Conservation (phyloP, 345 rosid species). For the Ceriops zippeliana region DNA sequence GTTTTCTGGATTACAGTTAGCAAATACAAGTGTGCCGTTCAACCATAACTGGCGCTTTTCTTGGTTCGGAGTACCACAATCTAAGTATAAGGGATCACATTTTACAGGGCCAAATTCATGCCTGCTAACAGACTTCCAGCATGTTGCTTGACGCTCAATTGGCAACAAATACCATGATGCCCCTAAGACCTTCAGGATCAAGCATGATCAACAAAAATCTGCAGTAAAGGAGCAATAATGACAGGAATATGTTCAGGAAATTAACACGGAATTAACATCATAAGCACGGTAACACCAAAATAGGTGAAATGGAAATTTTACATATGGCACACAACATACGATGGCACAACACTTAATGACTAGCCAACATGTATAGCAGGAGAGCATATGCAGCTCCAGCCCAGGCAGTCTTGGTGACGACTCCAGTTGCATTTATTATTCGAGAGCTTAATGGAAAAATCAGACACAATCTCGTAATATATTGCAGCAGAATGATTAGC, state of each 20-base stretch:
- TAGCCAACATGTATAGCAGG: slow-evolving; percentile 72
- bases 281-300: neutral
- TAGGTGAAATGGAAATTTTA: neutral
- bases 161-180: slow-evolving; percentile 87
- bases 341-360: slow-evolving; percentile 51
- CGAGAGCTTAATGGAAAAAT: slow-evolving; percentile 72
- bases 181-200: slow-evolving; percentile 58
- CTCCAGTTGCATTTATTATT: slow-evolving; percentile 68
- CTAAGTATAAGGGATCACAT: slow-evolving; percentile 51
- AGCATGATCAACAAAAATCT: neutral
- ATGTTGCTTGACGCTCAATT: slow-evolving; percentile 63
- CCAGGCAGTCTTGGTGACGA: slow-evolving; percentile 89
- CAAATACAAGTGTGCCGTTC: slow-evolving; percentile 52
- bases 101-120: slow-evolving; percentile 31
- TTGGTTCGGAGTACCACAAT: slow-evolving; percentile 41
- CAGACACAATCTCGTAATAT: slow-evolving; percentile 63
- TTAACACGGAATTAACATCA: neutral
- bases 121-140: slow-evolving; percentile 73
- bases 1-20: slow-evolving; percentile 45
- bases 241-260: neutral
- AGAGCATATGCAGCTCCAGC: slow-evolving; percentile 95
- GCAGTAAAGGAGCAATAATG: neutral
- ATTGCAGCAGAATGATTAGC: slow-evolving; percentile 74
- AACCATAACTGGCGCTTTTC: slow-evolving; percentile 44
- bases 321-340: neutral